These are phyloP conservation scores for Ophiocytium majus DNA, from an alignment of 352 stramenopile genomes.

Conservation along the genomic window DNA sequence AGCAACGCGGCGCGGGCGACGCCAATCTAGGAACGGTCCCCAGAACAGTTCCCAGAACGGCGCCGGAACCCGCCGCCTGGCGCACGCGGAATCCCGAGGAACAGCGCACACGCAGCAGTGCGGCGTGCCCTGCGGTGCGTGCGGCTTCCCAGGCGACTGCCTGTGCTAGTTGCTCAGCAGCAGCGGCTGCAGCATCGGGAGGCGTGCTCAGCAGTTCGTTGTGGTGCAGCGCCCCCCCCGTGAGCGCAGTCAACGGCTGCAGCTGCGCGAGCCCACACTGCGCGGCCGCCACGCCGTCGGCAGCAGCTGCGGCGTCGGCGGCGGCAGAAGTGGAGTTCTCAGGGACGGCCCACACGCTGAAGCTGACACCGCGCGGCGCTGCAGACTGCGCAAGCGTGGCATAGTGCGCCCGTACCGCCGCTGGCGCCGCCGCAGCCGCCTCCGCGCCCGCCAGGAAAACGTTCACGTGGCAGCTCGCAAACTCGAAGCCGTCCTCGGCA, in stretches of 20 bases:
- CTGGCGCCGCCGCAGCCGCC: not conserved
- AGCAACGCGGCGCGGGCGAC: slow-evolving; percentile 8
- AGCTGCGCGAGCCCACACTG: slow-evolving; percentile 43
- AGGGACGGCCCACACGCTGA: slow-evolving; percentile 43
- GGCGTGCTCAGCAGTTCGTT: no score
- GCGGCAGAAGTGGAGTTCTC: no score
- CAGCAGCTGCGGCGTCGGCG: no score
- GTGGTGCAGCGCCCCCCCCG: slow-evolving; percentile 34
- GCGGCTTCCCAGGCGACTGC: no score
- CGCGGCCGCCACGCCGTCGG: no score
- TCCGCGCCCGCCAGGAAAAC: slow-evolving; percentile 40
- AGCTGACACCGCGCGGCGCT: slow-evolving; percentile 39
- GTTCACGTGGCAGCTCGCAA: slow-evolving; percentile 44
- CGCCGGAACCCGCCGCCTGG: no score
- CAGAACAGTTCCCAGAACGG: no score
- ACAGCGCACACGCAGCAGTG: slow-evolving; percentile 15
- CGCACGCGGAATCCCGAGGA: not conserved
- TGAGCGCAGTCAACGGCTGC: slow-evolving; percentile 38
- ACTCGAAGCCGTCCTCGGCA: slow-evolving; percentile 28
- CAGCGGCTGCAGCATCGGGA: no score
- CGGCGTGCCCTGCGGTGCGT: not conserved
- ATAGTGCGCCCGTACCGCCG: slow-evolving; percentile 16
- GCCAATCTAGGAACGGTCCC: no score
- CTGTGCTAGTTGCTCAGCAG: no score
- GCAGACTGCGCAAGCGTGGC: slow-evolving; percentile 29